Conservation (phyloP, 495 filamentous ascomycete species). For the Cudoniella acicularis region DNA sequence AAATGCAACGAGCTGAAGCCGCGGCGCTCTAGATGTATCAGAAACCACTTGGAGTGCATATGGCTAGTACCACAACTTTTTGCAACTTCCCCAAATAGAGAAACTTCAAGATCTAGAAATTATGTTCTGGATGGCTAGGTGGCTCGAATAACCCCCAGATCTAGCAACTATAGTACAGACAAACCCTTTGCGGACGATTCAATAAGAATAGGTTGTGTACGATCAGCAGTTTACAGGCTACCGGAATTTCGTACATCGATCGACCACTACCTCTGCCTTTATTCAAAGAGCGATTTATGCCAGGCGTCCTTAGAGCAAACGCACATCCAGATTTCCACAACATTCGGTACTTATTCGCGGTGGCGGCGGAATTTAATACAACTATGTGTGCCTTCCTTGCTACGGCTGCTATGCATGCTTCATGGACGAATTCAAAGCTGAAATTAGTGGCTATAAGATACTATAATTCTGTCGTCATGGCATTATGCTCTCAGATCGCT, state of each 20-base stretch:
- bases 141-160: background rate
- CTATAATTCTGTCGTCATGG: conserved; percentile 6
- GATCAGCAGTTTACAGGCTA: conserved; percentile 3
- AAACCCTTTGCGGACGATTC: conserved; percentile 3
- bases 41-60: conserved; percentile 3
- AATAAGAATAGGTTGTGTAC: background rate
- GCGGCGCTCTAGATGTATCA: conserved; percentile 40
- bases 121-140: background rate
- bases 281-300: conserved; percentile 8
- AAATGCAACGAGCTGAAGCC: conserved; percentile 92
- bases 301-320: conserved; percentile 1
- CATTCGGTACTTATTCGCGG: background rate
- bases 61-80: conserved; percentile 3
- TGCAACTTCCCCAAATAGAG: too few species aligned
- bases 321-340: conserved; percentile 10
- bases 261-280: conserved; percentile 6
- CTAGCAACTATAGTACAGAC: background rate
- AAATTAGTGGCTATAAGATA: conserved; percentile 4
- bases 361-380: background rate
- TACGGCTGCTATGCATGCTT: conserved; percentile 13
- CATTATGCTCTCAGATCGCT: background rate
- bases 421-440: conserved; percentile 7
- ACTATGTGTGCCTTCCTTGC: conserved; percentile 7
- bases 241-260: conserved; percentile 8
- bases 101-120: background rate